Evolutionary conservation across 306 rosid species (phyloP), one percentile per base, ranked within the genome.

Genomic region (Ochetophila trinervis): DNA sequence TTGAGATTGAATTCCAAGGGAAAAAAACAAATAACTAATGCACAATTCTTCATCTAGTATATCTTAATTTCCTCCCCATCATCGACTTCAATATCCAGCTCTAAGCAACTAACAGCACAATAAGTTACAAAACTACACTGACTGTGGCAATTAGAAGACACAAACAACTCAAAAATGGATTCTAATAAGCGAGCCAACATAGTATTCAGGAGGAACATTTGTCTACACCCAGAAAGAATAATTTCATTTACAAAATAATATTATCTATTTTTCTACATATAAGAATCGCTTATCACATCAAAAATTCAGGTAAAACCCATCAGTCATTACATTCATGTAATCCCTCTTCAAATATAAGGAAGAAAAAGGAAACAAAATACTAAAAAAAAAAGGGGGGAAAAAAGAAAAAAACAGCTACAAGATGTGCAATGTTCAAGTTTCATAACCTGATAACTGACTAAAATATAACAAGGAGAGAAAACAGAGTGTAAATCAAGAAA

Each of bases 401-500:
- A n/a, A n/a, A n/a, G n/a, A n/a, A n/a, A n/a, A n/a, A n/a, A n/a
- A n/a, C 56, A 47, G 35, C 57, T 60, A 72, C 63, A 36, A 62
- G 61, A 73, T 16, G 34, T 57, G 36, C 45, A 23, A 62, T 60
- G 60, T 57, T 11, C 4, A 22, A 47, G 57, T 66, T 65, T 44
- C 53, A 66, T 51, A 50, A 56, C 60, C 44, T 66, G 74, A 62
- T 60, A 65, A 70, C 66, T 56, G 45, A 13, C 86, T 87, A 94
- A 66, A 94, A 94, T 75, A 94, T 77, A 65, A 88, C 95, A 53
- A 94, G 93, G 62, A 94, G 80, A 57, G 97, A 90, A 82, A 94
- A 94, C 65, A 94, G 83, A 63, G 96, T 82, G 81, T 87, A 94
- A 78, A 94, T 94, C 95, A 94, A 80, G 82, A 94, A 86, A 74